These are phyloP conservation scores for Auriscalpium vulgare DNA, from an alignment of 768 basidiomycete genomes.

Conservation along the genomic window DNA sequence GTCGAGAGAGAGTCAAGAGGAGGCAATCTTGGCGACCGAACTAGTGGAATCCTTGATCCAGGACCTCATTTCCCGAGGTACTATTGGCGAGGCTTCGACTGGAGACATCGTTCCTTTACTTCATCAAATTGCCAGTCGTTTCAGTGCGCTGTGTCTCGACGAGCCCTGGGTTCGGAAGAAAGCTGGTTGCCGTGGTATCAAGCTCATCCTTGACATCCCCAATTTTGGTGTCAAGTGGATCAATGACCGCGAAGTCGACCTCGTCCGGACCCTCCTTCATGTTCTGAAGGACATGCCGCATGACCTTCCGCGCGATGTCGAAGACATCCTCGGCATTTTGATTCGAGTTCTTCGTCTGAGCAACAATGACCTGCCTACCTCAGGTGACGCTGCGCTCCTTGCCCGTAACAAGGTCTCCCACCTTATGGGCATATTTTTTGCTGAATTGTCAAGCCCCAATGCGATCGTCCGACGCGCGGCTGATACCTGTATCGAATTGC, in stretches of 20 bases:
- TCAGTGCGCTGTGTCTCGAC: constrained; percentile 82
- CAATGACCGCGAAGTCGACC: constrained; percentile 79
- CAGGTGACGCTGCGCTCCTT: constrained; percentile 32
- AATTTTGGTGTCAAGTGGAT: constrained; percentile 74
- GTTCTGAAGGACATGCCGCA: constrained; percentile 91
- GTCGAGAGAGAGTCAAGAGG: constrained; percentile 53
- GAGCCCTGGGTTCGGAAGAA: constrained; percentile 86
- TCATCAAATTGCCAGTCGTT: constrained; percentile 75
- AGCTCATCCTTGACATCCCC: constrained; percentile 65
- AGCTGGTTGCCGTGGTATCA: constrained; percentile 83
- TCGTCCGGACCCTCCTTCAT: constrained; percentile 83
- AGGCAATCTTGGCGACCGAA: constrained; percentile 50
- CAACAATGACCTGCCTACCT: constrained; percentile 39
- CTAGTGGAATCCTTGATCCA: constrained; percentile 56
- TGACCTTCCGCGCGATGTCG: constrained; percentile 77
- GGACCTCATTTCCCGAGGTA: constrained; percentile 54
- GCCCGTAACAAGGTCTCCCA: constrained; percentile 52
- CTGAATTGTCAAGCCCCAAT: constrained; percentile 84
- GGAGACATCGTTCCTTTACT: constrained; percentile 61
- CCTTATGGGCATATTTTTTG: constrained; percentile 76
- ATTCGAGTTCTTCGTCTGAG: constrained; percentile 56
- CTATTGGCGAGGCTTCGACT: constrained; percentile 35
- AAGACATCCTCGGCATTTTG: constrained; percentile 73
- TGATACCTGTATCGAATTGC: constrained; percentile 69
- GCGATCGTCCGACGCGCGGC: constrained; percentile 77